Base-by-base conservation (phyloP, 352 stramenopile species). In the Pythium sukuiense region DNA sequence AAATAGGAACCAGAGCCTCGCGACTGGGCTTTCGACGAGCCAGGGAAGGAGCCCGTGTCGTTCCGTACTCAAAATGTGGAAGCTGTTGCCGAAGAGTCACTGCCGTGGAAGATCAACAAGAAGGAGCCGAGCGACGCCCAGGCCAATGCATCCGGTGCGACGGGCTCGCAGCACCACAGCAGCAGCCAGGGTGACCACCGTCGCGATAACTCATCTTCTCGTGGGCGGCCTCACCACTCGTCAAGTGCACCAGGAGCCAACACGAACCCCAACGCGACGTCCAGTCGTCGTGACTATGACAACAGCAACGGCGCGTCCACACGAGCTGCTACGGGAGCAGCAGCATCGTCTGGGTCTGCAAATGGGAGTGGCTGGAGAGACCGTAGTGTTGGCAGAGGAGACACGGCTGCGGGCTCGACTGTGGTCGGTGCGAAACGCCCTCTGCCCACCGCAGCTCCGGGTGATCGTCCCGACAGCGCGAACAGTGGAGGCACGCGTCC, bases 21-120 rank as follows among this genome's bases (percentile, higher is more conserved):
- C 3, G 87, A 96, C 70, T 96, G 86, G 86, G 80, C 87, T 4
- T 93, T 96, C 48, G 87, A 96, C 46, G 87, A 96, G 55, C 87
- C 87, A 37, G 87, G 87, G 1, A 96, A 94, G 52, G 87, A 96
- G 62, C 87, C 87, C 27, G 77, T 96, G 20, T 85, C 85, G 30
- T 96, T 96, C 71, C 87, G 85, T 35, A 94, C 85, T 24, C 87
- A 96, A 49, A 94, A 72, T 11, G 80, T 96, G 9, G 84, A 94
- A 61, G 65, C 83, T 12, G 78, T 96, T 20, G 59, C 74, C 18
- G 87, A 96, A n/a, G 87, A 96, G 33, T 72, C 30, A 30, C 64
- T 92, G 7, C 87, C 85, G 26, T 90, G 83, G 77, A 93, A 90
- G 68, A 76, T 60, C 37, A 81, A 81, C 30, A 87, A 87, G 29